phyloP scores from a whole-genome alignment of 495 filamentous ascomycete species.

The Penicillium argentinense region DNA sequence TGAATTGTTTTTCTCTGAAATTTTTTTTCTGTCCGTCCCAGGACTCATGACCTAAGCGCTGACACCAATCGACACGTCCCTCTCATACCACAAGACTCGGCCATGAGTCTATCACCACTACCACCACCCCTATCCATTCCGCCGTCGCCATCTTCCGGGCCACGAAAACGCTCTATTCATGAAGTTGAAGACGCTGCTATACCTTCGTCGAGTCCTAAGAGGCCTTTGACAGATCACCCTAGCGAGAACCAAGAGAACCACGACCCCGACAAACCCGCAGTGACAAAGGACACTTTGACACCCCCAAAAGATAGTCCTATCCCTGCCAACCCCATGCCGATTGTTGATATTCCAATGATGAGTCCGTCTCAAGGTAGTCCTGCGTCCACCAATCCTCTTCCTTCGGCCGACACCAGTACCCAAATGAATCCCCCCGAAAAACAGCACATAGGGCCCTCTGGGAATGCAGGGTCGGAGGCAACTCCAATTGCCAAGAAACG shows the following conservation, averaged over 20 bases:
- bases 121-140: constrained; percentile 14
- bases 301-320: not conserved
- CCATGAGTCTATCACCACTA: constrained; percentile 18
- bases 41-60: not conserved
- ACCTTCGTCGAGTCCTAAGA: constrained; percentile 16
- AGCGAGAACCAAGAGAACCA: constrained; percentile 33
- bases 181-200: constrained; percentile 28
- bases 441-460: too few relatives aligned
- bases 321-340: not conserved
- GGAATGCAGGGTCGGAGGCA: too few relatives aligned
- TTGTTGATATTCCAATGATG: constrained; percentile 11
- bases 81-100: not conserved
- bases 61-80: too few relatives aligned
- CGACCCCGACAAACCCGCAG: constrained; percentile 7
- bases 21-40: not conserved
- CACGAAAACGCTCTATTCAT: constrained; percentile 33
- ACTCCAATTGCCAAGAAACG: constrained; percentile 43
- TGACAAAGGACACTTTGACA: not conserved
- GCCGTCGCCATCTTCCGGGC: constrained; percentile 14
- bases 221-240: constrained; percentile 5
- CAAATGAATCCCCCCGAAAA: not conserved
- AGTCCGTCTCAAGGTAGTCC: not conserved
- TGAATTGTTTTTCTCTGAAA: too few relatives aligned
- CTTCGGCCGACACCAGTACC: not conserved
- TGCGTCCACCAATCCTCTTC: not conserved